Evolutionary conservation across 208 protist species (phyloP).

Genomic region (Acanthamoeba polyphaga): DNA sequence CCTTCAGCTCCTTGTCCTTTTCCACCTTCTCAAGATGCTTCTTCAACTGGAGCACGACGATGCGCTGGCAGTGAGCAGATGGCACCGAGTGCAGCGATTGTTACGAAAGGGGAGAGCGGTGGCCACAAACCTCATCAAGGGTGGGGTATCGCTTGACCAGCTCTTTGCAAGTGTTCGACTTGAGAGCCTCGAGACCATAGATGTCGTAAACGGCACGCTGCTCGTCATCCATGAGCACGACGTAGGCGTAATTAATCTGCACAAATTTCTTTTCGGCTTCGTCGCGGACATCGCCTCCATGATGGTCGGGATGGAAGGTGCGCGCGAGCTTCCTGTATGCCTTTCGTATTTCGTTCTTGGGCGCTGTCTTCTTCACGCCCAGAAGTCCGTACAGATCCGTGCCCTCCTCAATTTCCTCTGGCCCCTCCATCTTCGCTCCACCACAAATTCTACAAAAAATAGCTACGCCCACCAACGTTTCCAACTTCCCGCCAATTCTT

Average conservation of each 20-base stretch:
- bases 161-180: slow-evolving; percentile 27
- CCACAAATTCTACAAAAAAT: not conserved
- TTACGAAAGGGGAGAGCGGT: not conserved
- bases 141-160: slow-evolving; percentile 54
- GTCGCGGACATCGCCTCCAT: not conserved
- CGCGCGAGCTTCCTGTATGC: slow-evolving; percentile 41
- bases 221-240: slow-evolving; percentile 66
- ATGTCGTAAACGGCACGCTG: slow-evolving; percentile 64
- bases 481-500: not conserved
- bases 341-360: slow-evolving; percentile 11
- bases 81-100: not conserved
- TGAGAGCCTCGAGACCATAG: slow-evolving; percentile 19
- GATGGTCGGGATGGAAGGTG: slow-evolving; percentile 62
- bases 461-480: not conserved
- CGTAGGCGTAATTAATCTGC: slow-evolving; percentile 56
- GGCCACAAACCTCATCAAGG: slow-evolving; percentile 42
- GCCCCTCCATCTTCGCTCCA: not conserved
- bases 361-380: not conserved
- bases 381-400: slow-evolving; percentile 34
- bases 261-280: slow-evolving; percentile 50
- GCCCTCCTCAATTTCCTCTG: slow-evolving; percentile 43
- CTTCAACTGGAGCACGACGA: slow-evolving; percentile 50
- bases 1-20: slow-evolving; percentile 37
- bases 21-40: slow-evolving; percentile 61
- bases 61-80: not conserved